Conservation (phyloP, 2,329 filamentous ascomycete genomes). For the Fusarium caatingaense region DNA sequence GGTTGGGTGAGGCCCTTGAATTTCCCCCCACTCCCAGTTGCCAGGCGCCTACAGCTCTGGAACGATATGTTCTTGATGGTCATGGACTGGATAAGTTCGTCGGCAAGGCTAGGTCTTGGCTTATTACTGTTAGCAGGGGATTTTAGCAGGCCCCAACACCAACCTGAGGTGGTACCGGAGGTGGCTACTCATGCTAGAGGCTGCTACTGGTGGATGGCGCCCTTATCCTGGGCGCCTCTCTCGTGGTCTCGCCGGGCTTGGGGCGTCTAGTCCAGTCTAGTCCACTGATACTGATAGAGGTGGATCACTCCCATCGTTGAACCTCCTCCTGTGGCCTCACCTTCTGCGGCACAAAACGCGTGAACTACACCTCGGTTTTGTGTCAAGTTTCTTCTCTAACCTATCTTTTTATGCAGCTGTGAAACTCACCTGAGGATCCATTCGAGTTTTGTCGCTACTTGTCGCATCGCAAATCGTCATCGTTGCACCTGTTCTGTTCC, state of each 20-base stretch:
- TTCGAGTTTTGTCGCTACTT: constrained; percentile 32
- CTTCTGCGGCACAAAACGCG: constrained; percentile 49
- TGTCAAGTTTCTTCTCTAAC: constrained; percentile 46
- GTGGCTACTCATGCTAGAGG: constrained; percentile 23
- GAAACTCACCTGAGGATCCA: constrained; percentile 41
- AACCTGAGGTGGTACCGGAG: constrained; percentile 34
- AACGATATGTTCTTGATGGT: constrained; percentile 11
- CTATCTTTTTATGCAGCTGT: constrained; percentile 45
- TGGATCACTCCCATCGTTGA: constrained; percentile 44
- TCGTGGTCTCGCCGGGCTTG: constrained; percentile 24
- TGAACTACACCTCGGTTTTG: constrained; percentile 46
- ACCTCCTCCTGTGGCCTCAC: constrained; percentile 48
- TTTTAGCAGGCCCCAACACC: constrained; percentile 18
- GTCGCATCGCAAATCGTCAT: constrained; percentile 31
- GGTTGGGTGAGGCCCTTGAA: constrained; percentile 34
- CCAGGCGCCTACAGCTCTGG: constrained; percentile 29
- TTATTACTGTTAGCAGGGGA: constrained; percentile 37
- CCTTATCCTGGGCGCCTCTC: constrained; percentile 39
- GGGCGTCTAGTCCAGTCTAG: constrained; percentile 33
- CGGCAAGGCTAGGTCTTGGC: constrained; percentile 40
- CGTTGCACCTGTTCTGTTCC: constrained; percentile 35
- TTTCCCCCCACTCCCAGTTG: constrained; percentile 28
- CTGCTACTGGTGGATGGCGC: constrained; percentile 31
- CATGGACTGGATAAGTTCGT: constrained; percentile 21
- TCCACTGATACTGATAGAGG: constrained; percentile 29